Base-by-base conservation (phyloP, 768 basidiomycete species). In the Pleurotus sapidus region DNA sequence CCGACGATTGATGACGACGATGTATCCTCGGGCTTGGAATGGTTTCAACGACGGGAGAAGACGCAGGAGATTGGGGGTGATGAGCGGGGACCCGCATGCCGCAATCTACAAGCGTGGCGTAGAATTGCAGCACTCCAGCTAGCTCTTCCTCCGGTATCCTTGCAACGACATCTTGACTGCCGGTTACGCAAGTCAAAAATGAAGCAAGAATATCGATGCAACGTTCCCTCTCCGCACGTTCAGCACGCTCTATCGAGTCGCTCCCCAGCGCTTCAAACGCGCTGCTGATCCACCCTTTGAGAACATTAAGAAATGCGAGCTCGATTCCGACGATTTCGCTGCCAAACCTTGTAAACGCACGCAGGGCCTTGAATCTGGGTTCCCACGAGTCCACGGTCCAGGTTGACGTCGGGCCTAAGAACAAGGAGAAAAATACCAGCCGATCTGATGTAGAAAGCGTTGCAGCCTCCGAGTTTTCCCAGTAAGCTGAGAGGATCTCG, bases 301-400 rank as follows among this genome's bases (percentile, higher is more conserved):
- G 72, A 48, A 86, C 67, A 40, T 75, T 70, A 23, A 90, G 70
- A 34, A 91, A 65, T 38, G 74, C 71, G 6, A 73, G 66, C 68
- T 91, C 90, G 62, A 89, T 80, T 17, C 89, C 89, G 37, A 83
- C 70, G 25, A 85, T 78, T 46, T 88, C 84, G 2, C 72, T 63
- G 5, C 87, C 88, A 40, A 74, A 80, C 59, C 75, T 79, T 37
- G 87, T 87, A 51, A 93, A 74, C 3, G 87, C 82, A 3, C 80
- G 72, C 1, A 91, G 73, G 1, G 89, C 88, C 59, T 84, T 86
- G 64, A 87, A 83, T 17, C 86, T 80, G 1, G 82, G 74, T 61
- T 90, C 88, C 79, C 90, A 90, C 0, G 89, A 71, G 23, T 91
- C 90, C n/a, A 71, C 60, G 3, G 73, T 75, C 89, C 90, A 91